phyloP scores from a whole-genome alignment of 768 basidiomycete species.

The Psilocybe tampanensis region DNA sequence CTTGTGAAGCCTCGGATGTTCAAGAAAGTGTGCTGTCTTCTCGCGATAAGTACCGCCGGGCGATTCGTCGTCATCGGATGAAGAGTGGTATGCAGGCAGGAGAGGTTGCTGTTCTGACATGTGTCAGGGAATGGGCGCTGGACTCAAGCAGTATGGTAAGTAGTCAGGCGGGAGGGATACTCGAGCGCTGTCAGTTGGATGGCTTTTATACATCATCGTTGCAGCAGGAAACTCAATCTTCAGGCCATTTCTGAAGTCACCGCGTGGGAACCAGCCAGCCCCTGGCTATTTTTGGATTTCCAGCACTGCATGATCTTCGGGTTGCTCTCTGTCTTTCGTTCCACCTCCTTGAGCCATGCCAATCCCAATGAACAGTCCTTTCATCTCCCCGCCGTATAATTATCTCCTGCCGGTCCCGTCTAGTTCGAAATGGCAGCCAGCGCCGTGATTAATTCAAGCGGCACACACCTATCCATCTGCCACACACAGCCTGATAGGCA shows the following conservation, averaged over 20 bases:
- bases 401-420: neutral
- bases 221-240: neutral
- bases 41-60: constrained; percentile 25
- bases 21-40: constrained; percentile 49
- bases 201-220: neutral
- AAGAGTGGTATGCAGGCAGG: constrained; percentile 30
- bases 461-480: constrained; percentile 5
- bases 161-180: neutral
- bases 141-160: constrained; percentile 3
- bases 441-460: constrained; percentile 6
- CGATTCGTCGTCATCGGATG: neutral
- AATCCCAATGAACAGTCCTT: neutral
- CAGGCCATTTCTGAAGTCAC: neutral
- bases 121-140: constrained; percentile 19
- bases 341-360: neutral
- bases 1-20: constrained; percentile 55
- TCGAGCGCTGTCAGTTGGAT: neutral
- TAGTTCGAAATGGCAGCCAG: constrained; percentile 6
- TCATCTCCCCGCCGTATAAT: neutral
- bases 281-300: constrained; percentile 1
- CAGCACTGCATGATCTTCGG: neutral
- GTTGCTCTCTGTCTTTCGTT: neutral
- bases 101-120: constrained; percentile 53
- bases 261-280: neutral
- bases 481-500: neutral